phyloP scores from a whole-genome alignment of 768 basidiomycete genomes.

The Podaxis pistillaris region DNA sequence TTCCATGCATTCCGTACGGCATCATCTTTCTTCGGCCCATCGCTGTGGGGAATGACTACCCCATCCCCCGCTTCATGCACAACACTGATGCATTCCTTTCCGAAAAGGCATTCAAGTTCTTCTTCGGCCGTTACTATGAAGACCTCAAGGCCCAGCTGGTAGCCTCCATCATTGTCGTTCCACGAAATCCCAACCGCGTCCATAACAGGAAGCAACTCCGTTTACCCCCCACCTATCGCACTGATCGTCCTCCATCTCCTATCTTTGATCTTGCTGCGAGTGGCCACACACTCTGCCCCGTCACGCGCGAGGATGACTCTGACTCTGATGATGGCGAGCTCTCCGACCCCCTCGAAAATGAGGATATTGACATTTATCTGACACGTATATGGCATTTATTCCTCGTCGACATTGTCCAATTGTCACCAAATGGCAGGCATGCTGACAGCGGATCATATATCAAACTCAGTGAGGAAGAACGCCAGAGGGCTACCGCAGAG shows the following conservation, averaged over 20 bases:
- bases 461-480: background rate
- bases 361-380: background rate
- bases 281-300: background rate
- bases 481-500: background rate
- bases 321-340: background rate
- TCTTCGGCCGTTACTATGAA: no score
- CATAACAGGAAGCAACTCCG: background rate
- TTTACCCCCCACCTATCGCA: background rate
- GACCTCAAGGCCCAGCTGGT: background rate
- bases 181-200: background rate
- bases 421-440: background rate
- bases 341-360: no score
- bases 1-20: background rate
- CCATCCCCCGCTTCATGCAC: background rate
- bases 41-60: background rate
- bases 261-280: background rate
- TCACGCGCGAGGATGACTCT: background rate
- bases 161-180: background rate
- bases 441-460: background rate
- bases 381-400: background rate
- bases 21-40: background rate
- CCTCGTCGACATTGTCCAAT: background rate
- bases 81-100: background rate
- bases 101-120: background rate
- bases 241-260: background rate